Base-by-base conservation (phyloP, 2,329 filamentous ascomycete species). In the Amauroascus verrucosus region DNA sequence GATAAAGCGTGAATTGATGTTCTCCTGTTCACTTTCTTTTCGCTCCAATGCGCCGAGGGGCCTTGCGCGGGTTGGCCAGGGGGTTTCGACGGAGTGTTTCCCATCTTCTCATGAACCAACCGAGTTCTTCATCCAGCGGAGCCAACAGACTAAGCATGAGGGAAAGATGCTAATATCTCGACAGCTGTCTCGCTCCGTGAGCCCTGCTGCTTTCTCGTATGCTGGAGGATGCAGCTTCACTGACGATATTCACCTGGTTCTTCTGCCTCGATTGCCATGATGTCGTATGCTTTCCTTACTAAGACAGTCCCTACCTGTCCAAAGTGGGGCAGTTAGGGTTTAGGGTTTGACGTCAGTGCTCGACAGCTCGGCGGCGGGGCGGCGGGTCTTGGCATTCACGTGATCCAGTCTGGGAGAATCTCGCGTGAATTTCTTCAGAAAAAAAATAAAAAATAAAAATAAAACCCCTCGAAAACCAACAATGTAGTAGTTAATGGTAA, bases 1-100 rank as follows among this genome's bases (percentile, higher is more conserved):
- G 70, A 66, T 35, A 72, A 59, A 9, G 70, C 64, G 58, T 70
- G 70, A 49, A 71, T 63, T 13, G 72, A 73, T 40, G 67, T 63
- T 48, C 70, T 65, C 43, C 70, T 66, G 59, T 66, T 62, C 20
- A 73, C 65, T 55, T 65, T 71, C 53, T 63, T 68, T 41, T 74
- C 70, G 54, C 59, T 56, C 24, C 61, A 32, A 32, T 45, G 33
- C 63, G 59, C 38, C 56, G 60, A 52, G 60, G 51, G 44, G 26
- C 59, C 63, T 54, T 63, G 62, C 51, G 57, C 60, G 53, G 67
- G 64, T 58, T 63, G 63, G 54, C 61, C 60, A 51, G 67, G 66
- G 57, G 66, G 61, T 61, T 74, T 75, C 58, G 71, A 75, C 62
- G 72, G 70, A 64, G 69, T 72, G 64, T 75, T 75, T 60, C 74